Evolutionary conservation across 495 filamentous ascomycete species (phyloP), one percentile per base, ranked within the genome.

Genomic region (Haplographium delicatum): DNA sequence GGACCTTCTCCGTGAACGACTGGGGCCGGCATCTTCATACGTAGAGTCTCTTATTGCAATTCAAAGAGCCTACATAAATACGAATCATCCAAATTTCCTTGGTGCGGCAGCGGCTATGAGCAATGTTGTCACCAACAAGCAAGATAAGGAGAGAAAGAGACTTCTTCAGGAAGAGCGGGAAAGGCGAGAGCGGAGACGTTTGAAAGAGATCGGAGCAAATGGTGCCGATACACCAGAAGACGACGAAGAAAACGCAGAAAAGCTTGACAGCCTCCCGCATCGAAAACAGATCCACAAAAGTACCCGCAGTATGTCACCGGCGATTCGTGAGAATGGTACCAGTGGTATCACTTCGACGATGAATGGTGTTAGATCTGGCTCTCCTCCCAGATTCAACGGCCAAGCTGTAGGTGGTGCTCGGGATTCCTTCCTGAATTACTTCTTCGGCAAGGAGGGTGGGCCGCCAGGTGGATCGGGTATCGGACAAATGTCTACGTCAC

Each of bases 81-180:
- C 93, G 33, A 99, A 99, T 63, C 93, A 99, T 59, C 93, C 93
- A 26, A 99, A 99, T 61, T 99, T 99, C 73, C 79, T 96, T 18
- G 94, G 93, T 35, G 93, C 93, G 9, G 91, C 93, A 5, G 91
- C 89, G n/a, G 93, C 93, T 22, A 99, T 99, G 93, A 88, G 86
- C 47, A 86, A 90, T 8, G 91, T 97, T 42, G 91, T 99, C 30
- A 85, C 83, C 60, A 89, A 84, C 60, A 94, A 90, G 66, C 89
- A 96, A 62, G 91, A 99, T 51, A 83, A 89, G 63, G 93, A 97
- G 62, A 80, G 86, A 62, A 90, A 89, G 64, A 80, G 76, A 26
- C 68, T 86, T 28, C 70, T 86, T 0, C 83, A 85, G 34, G 91
- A 96, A 58, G 90, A 96, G 60, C 78, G 86, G 47, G 80, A 84